Conservation (phyloP, 208 protist species). For the Crithidia thermophila region DNA sequence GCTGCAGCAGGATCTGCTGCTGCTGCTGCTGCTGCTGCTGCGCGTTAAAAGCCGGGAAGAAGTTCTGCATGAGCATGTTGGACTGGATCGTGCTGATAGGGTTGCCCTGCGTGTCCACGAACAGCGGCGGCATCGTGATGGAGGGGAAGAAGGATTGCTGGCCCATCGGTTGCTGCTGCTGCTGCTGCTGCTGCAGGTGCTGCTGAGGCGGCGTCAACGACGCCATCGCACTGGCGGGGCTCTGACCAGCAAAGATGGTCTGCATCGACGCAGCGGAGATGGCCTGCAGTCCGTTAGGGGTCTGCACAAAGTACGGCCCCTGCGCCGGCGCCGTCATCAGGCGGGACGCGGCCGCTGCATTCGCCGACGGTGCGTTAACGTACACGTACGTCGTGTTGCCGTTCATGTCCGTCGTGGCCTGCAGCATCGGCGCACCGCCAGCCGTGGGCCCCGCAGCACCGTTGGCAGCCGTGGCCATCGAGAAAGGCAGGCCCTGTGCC, state of each 20-base stretch:
- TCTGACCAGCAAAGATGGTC: no score
- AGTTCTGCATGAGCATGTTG: slow-evolving; percentile 16
- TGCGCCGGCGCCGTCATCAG: background rate
- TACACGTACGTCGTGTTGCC: slow-evolving; percentile 24
- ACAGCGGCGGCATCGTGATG: slow-evolving; percentile 14
- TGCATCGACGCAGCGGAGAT: slow-evolving; percentile 11
- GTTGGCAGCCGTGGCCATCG: background rate
- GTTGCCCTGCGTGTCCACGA: slow-evolving; percentile 24
- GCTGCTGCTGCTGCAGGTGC: slow-evolving; percentile 6
- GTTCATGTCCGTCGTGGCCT: slow-evolving; percentile 18
- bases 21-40: slow-evolving; percentile 10
- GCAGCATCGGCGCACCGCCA: slow-evolving; percentile 13
- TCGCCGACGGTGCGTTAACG: background rate
- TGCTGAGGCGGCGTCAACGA: background rate
- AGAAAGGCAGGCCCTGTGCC: slow-evolving; percentile 6
- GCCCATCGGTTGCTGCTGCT: background rate
- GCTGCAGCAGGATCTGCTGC: slow-evolving; percentile 3
- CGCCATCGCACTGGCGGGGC: no score
- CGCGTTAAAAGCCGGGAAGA: slow-evolving; percentile 12
- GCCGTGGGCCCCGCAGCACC: background rate
- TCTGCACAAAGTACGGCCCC: slow-evolving; percentile 17
- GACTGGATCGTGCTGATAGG: slow-evolving; percentile 6
- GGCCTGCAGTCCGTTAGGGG: background rate
- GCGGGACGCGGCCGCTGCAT: background rate
- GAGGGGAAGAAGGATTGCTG: slow-evolving; percentile 19